phyloP scores from a whole-genome alignment of 2,329 filamentous ascomycete species.

The Pseudogymnoascus sp. region DNA sequence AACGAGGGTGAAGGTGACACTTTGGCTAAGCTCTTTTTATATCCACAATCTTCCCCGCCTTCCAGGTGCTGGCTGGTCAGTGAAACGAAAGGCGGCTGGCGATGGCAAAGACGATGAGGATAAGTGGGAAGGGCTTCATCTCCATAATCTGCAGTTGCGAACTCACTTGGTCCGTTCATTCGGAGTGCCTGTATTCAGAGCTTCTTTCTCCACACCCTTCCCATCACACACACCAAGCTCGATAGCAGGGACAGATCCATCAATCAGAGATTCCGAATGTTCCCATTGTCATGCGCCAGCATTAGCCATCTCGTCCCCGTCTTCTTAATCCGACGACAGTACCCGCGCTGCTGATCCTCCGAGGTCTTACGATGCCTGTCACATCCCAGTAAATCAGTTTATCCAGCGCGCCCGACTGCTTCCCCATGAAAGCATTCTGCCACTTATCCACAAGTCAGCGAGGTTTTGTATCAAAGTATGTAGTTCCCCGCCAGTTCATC shows the following conservation, averaged over 20 bases:
- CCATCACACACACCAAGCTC: not conserved
- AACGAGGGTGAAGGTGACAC: not conserved
- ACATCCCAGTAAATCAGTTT: not conserved
- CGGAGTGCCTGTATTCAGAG: not conserved
- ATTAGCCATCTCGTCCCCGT: not conserved
- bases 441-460: not conserved
- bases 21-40: not conserved
- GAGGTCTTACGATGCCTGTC: not conserved
- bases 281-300: not conserved
- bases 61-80: not conserved
- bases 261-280: not conserved
- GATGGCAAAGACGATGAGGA: not conserved
- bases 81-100: not conserved
- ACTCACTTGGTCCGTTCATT: not conserved
- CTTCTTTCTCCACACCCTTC: not conserved
- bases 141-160: not conserved
- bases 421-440: not conserved
- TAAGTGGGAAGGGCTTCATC: not conserved
- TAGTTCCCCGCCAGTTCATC: not conserved
- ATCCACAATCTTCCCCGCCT: not conserved
- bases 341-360: not conserved
- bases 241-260: not conserved
- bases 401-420: not conserved
- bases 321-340: not conserved
- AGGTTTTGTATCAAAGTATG: not conserved